Evolutionary conservation across 2,329 filamentous ascomycete species (phyloP).

Genomic region (Epichloe typhina): DNA sequence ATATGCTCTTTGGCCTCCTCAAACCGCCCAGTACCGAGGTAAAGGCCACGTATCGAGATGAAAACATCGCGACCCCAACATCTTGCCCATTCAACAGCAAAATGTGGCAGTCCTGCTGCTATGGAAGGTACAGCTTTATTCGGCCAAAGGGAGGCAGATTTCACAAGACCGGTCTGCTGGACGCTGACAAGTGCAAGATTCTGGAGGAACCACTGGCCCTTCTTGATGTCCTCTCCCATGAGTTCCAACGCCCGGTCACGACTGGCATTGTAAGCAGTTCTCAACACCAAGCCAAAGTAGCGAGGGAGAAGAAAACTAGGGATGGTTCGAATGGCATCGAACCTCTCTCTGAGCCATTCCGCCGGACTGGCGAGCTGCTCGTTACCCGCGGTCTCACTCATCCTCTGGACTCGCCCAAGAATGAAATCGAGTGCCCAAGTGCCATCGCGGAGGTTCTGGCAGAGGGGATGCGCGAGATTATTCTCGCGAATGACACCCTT

Average conservation of each 20-base stretch:
- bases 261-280: slow-evolving; percentile 76
- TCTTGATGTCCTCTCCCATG: slow-evolving; percentile 62
- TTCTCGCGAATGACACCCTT: slow-evolving; percentile 77
- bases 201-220: slow-evolving; percentile 81
- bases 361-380: slow-evolving; percentile 51
- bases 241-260: slow-evolving; percentile 66
- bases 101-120: slow-evolving; percentile 87
- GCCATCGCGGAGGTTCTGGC: slow-evolving; percentile 81
- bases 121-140: slow-evolving; percentile 72
- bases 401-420: slow-evolving; percentile 60
- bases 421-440: slow-evolving; percentile 91
- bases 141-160: slow-evolving; percentile 83
- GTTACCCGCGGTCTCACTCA: slow-evolving; percentile 50
- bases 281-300: slow-evolving; percentile 82
- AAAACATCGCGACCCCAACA: slow-evolving; percentile 98
- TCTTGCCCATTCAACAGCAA: slow-evolving; percentile 83
- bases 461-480: slow-evolving; percentile 83
- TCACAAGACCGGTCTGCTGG: slow-evolving; percentile 79
- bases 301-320: slow-evolving; percentile 83
- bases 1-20: slow-evolving; percentile 89
- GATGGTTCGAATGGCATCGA: slow-evolving; percentile 71
- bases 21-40: slow-evolving; percentile 78
- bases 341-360: slow-evolving; percentile 70
- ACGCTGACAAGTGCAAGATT: slow-evolving; percentile 82
- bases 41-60: slow-evolving; percentile 86